A percentile compares a stretch with the other conserved stretches of the same genome.
phyloP scores from a whole-genome alignment of 176 grass and related monocot species.

The Aegilops tauschii region DNA sequence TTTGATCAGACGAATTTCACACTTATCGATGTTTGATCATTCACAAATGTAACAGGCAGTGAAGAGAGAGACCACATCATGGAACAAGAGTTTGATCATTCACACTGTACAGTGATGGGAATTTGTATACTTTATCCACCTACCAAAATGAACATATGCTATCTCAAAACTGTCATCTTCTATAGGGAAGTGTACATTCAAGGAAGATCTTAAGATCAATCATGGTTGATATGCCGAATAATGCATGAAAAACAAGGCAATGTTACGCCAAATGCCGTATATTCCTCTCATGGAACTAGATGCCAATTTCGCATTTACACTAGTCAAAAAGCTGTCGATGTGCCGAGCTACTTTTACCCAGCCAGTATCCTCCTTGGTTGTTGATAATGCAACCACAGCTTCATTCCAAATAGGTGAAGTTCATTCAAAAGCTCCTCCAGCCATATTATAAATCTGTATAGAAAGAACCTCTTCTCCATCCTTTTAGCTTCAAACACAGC shows the following conservation, averaged over 20 bases:
- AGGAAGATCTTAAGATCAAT: not conserved
- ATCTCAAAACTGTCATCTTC: not conserved
- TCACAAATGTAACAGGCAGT: not conserved
- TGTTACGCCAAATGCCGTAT: not conserved
- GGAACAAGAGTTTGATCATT: not conserved
- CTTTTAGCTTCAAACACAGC: constrained; percentile 71
- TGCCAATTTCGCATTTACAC: not conserved
- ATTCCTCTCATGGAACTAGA: not conserved
- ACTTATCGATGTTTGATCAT: not conserved
- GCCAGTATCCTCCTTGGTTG: constrained; percentile 46
- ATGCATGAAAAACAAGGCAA: constrained; percentile 24
- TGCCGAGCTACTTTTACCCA: not conserved
- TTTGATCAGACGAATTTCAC: not conserved
- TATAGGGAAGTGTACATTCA: not conserved
- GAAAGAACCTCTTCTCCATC: constrained; percentile 30
- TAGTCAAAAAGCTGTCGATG: not conserved
- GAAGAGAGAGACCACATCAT: not conserved
- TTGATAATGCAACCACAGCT: constrained; percentile 44
- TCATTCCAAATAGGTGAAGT: constrained; percentile 47
- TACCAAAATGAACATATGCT: not conserved
- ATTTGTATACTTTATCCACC: constrained; percentile 1
- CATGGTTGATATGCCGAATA: constrained; percentile 3
- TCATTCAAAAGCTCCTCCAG: constrained; percentile 67
- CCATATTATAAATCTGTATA: constrained; percentile 46
- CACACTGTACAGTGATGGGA: not conserved